Evolutionary conservation across 2,329 filamentous ascomycete species (phyloP), one percentile per base, ranked within the genome.

Genomic region (Pestalotiopsis sp.): DNA sequence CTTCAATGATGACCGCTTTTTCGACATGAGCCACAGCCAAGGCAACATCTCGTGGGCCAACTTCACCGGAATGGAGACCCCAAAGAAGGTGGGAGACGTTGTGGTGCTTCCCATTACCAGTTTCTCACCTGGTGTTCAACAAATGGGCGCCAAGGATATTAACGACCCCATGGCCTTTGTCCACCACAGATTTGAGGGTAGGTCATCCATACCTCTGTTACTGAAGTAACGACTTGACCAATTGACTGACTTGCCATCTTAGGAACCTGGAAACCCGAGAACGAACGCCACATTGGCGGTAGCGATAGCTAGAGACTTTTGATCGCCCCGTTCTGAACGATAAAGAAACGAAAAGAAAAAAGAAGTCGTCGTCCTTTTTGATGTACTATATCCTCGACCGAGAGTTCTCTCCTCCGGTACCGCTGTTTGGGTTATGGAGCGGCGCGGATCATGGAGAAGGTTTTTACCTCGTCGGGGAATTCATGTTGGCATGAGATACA

Each of bases 91-190:
- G 20, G 96, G 96, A 60, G 96, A 99, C 80, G 94, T 98, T 2
- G 90, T 98, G 66, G 91, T 99, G 14, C 83, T 99, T 69, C 96
- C 96, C 31, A 98, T 99, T 75, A 99, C 96, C 6, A 95, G 94
- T 80, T 99, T 99, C 84, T 97, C 94, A 75, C 96, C 96, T 0
- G 96, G 96, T 31, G 94, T 98, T 59, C 88, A 91, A 74, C 94
- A 97, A 79, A 98, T 98, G 94, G 93, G 93, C 13, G 93, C 96
- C 60, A 91, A 91, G 76, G 94, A 97, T 71, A 87, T 91, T 57
- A 94, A 98, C 73, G 92, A 98, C 78, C 94, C 94, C 1, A 95
- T 97, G 93, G 96, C 96, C 1, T 98, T 97, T 84, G 96, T 99
- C 70, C 95, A 96, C 82, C 96, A 99, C 82, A 91, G 94, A 67